Conservation (phyloP, 768 basidiomycete species). For the Scleroderma citrinum region DNA sequence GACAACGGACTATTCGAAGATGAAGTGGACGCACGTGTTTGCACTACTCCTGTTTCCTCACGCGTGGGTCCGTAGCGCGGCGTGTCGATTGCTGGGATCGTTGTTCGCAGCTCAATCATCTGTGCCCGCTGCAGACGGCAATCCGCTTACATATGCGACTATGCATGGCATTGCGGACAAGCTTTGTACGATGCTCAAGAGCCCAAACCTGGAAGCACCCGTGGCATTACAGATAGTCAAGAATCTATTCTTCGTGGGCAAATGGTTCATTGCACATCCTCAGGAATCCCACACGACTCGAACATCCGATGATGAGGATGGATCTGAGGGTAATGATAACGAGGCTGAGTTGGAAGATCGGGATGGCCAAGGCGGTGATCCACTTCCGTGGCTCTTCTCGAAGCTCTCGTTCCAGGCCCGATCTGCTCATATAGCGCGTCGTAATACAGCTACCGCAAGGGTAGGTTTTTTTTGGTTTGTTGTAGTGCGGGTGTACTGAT, state of each 20-base stretch:
- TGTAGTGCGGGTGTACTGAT: constrained; percentile 1
- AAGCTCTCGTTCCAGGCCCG: constrained; percentile 85
- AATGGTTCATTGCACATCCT: constrained; percentile 56
- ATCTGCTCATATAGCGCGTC: constrained; percentile 65
- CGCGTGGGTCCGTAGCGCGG: constrained; percentile 84
- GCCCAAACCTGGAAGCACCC: constrained; percentile 65
- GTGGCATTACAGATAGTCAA: constrained; percentile 85
- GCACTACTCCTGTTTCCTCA: constrained; percentile 82
- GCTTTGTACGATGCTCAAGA: constrained; percentile 72
- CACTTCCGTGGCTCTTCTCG: constrained; percentile 90
- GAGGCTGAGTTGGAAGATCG: constrained; percentile 23
- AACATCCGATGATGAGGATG: constrained; percentile 23
- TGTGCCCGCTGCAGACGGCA: constrained; percentile 17
- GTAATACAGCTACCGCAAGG: constrained; percentile 42
- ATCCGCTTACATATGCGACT: constrained; percentile 46
- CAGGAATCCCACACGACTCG: constrained; percentile 19
- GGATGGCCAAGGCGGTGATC: constrained; percentile 30
- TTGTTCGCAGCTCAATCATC: constrained; percentile 52
- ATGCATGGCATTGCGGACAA: constrained; percentile 73
- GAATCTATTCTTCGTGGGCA: constrained; percentile 89
- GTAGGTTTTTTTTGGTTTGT: constrained; percentile 32
- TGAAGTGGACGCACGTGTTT: constrained; percentile 61
- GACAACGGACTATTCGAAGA: constrained; percentile 37
- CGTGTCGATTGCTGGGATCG: constrained; percentile 69
- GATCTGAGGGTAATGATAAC: constrained; percentile 25